phyloP scores from a whole-genome alignment of 176 grass and related monocot genomes.

The Ensete glaucum region DNA sequence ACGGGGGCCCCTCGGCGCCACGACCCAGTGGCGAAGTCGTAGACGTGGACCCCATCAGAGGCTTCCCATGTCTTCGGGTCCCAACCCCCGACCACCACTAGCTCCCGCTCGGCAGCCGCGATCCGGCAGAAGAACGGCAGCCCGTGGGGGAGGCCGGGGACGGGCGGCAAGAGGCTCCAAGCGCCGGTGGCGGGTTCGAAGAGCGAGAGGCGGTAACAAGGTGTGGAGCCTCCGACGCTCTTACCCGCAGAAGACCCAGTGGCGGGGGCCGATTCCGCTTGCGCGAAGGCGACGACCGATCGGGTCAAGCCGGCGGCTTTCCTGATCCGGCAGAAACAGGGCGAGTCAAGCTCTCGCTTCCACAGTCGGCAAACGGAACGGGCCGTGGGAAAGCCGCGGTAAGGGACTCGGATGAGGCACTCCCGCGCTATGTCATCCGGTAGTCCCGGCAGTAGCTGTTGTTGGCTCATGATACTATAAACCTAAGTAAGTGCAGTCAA shows the following conservation, averaged over 20 bases:
- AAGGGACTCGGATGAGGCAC: slow-evolving; percentile 68
- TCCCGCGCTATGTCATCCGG: slow-evolving; percentile 80
- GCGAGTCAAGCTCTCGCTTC: slow-evolving; percentile 68
- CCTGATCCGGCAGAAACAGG: slow-evolving; percentile 34
- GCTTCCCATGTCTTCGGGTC: slow-evolving; percentile 62
- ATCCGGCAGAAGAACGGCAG: slow-evolving; percentile 73
- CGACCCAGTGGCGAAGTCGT: slow-evolving; percentile 43
- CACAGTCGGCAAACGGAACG: slow-evolving; percentile 37
- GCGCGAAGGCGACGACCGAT: slow-evolving; percentile 31
- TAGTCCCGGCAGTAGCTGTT: slow-evolving; percentile 53
- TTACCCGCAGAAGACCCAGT: background rate
- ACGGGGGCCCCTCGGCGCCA: slow-evolving; percentile 42
- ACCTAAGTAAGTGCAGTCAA: too few relatives aligned
- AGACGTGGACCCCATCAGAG: slow-evolving; percentile 60
- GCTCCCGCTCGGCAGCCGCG: slow-evolving; percentile 30
- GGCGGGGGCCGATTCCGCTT: slow-evolving; percentile 27
- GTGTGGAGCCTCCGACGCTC: background rate
- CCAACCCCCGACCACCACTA: slow-evolving; percentile 72
- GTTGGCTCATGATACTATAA: slow-evolving; percentile 10
- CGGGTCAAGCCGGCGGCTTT: slow-evolving; percentile 27
- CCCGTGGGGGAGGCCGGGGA: slow-evolving; percentile 21
- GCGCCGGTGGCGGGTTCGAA: slow-evolving; percentile 33
- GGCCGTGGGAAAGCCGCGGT: slow-evolving; percentile 36
- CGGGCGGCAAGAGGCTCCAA: slow-evolving; percentile 37
- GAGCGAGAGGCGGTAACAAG: slow-evolving; percentile 34